Base-by-base conservation (phyloP, 2,329 filamentous ascomycete species). In the Colletotrichum agaves region DNA sequence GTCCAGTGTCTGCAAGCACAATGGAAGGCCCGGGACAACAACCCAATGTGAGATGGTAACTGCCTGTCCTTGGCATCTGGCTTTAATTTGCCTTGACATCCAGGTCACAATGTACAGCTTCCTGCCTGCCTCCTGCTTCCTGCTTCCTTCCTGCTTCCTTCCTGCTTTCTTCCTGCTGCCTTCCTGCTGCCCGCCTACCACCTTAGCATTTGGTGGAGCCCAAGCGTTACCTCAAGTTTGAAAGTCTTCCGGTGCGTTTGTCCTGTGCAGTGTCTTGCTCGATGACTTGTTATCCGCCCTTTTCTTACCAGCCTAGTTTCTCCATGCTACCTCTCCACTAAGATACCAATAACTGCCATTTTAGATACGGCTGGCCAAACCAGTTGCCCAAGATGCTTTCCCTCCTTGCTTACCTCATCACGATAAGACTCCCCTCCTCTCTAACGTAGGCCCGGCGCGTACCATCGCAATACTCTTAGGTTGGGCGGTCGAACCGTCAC, bases 401-500 rank as follows among this genome's bases (percentile, higher is more conserved):
- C 13, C 11, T 33, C 31, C 17, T 41, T 3, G 21, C 15, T 15
- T 7, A 31, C 15, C 27, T 27, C 13, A 44, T n/a, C 15, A 41
- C 2, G n/a, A 50, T n/a, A 8, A 7, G 19, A 2, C 15, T 15
- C 15, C 19, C 31, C 35, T 46, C 21, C 23, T n/a, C 33, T 23
- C 10, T n/a, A 19, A n/a, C 35, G 47, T 17, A 33, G 21, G 12
- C 31, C 43, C 33, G 17, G 21, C 7, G 35, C 15, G 13, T 47
- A n/a, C n/a, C n/a, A n/a, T n/a, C n/a, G n/a, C n/a, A 19, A 19
- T 52, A 27, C 27, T 63, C 10, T n/a, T 35, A 23, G 27, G 63
- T 63, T 50, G 63, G 63, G 23, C 43, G 44, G 21, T 43, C 33
- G 13, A 53, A 23, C 31, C 37, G 37, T 63, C 44, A 57, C 27